Evolutionary conservation across 2,329 filamentous ascomycete species (phyloP).

Genomic region (Paecilomyces sp.): DNA sequence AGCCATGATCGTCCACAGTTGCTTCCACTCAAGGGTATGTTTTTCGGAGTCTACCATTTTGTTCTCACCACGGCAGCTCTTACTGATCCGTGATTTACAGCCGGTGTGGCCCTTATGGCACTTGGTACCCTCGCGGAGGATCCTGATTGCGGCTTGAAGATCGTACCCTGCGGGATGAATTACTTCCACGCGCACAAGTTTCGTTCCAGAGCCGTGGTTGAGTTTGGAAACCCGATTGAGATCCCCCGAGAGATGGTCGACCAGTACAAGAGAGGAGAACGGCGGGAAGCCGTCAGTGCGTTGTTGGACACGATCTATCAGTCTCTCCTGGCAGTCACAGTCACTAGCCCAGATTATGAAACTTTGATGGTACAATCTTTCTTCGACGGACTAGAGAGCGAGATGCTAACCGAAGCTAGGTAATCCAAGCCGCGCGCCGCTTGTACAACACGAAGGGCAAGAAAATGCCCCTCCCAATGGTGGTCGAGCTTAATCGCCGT

Average conservation of each 20-base stretch:
- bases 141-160: conserved; percentile 82
- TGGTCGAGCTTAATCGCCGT: conserved; percentile 88
- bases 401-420: conserved; percentile 34
- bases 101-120: conserved; percentile 96
- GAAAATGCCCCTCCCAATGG: conserved; percentile 83
- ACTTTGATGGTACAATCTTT: conserved; percentile 65
- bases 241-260: conserved; percentile 75
- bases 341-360: conserved; percentile 88
- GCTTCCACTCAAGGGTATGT: conserved; percentile 69
- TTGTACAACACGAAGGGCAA: conserved; percentile 93
- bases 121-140: conserved; percentile 79
- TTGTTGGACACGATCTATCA: conserved; percentile 83
- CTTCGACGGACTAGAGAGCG: background rate
- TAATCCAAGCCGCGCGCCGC: conserved; percentile 87
- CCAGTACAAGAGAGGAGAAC: conserved; percentile 74
- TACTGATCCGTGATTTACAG: conserved; percentile 33
- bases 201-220: conserved; percentile 86
- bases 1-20: conserved; percentile 92
- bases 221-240: conserved; percentile 86
- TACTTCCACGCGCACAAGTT: conserved; percentile 99
- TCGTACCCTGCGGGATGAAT: conserved; percentile 97
- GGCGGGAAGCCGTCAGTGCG: conserved; percentile 77
- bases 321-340: conserved; percentile 77
- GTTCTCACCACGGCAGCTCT: conserved; percentile 5
- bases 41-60: background rate